A percentile compares a stretch with the other conserved stretches of the same genome.
These are phyloP conservation scores for Musa troglodytarum DNA, from an alignment of 176 grass and related monocot genomes.

Conservation along the genomic window DNA sequence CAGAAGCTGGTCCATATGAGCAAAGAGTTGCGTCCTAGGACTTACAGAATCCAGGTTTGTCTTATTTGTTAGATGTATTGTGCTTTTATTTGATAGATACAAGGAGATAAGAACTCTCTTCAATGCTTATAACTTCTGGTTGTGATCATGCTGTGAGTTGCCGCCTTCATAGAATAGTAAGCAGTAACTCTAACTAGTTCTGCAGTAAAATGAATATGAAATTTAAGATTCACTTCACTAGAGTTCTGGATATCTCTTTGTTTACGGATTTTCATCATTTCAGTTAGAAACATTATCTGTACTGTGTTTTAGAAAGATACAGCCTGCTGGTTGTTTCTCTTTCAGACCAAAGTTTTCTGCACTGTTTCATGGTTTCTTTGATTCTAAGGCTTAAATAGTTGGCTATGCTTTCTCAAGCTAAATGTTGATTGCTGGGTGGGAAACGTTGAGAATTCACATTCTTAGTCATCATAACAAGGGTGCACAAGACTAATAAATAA, in stretches of 20 bases:
- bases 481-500: no score
- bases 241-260: no score
- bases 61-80: background rate
- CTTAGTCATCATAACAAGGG: no score
- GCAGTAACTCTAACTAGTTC: no score
- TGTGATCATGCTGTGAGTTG: no score
- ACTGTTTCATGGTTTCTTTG: background rate
- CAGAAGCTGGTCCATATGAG: constrained; percentile 65
- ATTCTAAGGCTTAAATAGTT: background rate
- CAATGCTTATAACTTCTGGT: background rate
- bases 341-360: background rate
- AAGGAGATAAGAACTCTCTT: background rate
- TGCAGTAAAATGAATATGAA: no score
- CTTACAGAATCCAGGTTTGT: constrained; percentile 73
- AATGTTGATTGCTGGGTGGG: background rate
- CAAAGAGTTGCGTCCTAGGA: constrained; percentile 67
- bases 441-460: background rate
- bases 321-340: background rate
- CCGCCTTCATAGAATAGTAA: no score
- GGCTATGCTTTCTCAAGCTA: background rate
- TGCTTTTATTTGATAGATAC: background rate
- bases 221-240: no score
- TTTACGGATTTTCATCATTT: no score
- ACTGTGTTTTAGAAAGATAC: background rate
- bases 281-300: background rate